A percentile compares a stretch with the other conserved stretches of the same genome.
Evolutionary conservation across 1,284 basidiomycete genomes (phyloP).

Genomic region (Coniferiporia weirii): DNA sequence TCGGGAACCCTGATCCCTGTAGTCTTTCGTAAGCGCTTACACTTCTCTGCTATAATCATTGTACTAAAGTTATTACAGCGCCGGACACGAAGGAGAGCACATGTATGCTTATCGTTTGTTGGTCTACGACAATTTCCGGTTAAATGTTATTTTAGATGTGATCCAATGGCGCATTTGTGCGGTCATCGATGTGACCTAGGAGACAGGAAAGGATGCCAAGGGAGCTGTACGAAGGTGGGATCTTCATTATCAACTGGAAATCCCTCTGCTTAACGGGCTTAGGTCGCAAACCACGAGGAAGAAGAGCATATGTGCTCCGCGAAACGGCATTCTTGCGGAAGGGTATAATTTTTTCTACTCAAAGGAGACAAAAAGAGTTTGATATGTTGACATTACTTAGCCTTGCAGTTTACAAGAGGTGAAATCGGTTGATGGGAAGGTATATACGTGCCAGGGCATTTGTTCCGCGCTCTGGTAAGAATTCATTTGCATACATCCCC

Average conservation of each 20-base stretch:
- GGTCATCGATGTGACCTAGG: slow-evolving; percentile 40
- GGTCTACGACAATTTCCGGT: not conserved
- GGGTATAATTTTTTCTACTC: slow-evolving; percentile 28
- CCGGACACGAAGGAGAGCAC: slow-evolving; percentile 51
- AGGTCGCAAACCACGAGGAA: slow-evolving; percentile 41
- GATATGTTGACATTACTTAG: slow-evolving; percentile 27
- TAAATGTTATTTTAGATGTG: slow-evolving; percentile 35
- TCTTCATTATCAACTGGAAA: not conserved
- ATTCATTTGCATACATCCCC: not conserved
- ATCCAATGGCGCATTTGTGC: slow-evolving; percentile 45
- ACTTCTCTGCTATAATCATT: slow-evolving; percentile 3
- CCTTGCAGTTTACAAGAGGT: slow-evolving; percentile 40
- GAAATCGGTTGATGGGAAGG: slow-evolving; percentile 27
- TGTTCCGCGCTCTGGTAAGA: slow-evolving; percentile 43
- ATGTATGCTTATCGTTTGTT: slow-evolving; percentile 32
- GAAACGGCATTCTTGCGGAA: slow-evolving; percentile 47
- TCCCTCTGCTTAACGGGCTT: not conserved
- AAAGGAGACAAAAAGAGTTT: not conserved
- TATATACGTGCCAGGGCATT: slow-evolving; percentile 37
- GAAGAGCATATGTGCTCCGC: slow-evolving; percentile 50
- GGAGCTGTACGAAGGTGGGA: slow-evolving; percentile 44
- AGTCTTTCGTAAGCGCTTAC: slow-evolving; percentile 40
- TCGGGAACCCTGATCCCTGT: slow-evolving; percentile 23
- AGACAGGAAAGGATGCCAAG: slow-evolving; percentile 42
- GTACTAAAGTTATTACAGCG: slow-evolving; percentile 30